Evolutionary conservation across 495 filamentous ascomycete genomes (phyloP).

Genomic region (Hypoxylon fragiforme): DNA sequence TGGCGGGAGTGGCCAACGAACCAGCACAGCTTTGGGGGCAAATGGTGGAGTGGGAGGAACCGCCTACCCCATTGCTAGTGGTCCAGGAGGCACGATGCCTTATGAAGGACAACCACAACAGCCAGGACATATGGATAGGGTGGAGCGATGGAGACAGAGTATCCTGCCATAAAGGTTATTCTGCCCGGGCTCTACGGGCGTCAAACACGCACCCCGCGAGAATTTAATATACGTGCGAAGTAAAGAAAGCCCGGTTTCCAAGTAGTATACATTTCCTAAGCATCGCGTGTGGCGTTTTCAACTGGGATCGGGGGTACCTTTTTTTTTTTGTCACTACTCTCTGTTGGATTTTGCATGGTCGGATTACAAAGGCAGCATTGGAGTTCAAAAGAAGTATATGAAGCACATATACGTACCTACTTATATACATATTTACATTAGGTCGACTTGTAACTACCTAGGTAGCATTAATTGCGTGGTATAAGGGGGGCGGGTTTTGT

Average conservation of each 20-base stretch:
- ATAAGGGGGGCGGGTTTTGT: not conserved
- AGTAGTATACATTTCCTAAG: slow-evolving; percentile 7
- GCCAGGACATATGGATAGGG: slow-evolving; percentile 66
- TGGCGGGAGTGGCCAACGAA: slow-evolving; percentile 38
- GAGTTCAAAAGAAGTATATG: slow-evolving; percentile 24
- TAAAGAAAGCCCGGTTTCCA: not conserved
- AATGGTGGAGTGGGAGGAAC: slow-evolving; percentile 19
- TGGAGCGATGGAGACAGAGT: slow-evolving; percentile 90
- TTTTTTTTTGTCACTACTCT: too few relatives aligned
- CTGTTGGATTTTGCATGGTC: slow-evolving; percentile 20
- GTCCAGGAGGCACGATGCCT: slow-evolving; percentile 30
- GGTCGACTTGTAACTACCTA: slow-evolving; percentile 22
- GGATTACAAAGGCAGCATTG: slow-evolving; percentile 14
- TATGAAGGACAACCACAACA: slow-evolving; percentile 39
- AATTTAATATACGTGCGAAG: too few relatives aligned
- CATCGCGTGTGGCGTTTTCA: slow-evolving; percentile 30
- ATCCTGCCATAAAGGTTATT: slow-evolving; percentile 55
- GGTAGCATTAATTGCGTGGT: not conserved
- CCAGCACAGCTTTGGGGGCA: not conserved
- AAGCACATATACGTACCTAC: not conserved
- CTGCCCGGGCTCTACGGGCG: too few relatives aligned
- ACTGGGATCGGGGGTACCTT: not conserved
- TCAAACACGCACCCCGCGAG: not conserved
- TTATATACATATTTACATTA: slow-evolving; percentile 7
- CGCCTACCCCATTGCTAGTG: slow-evolving; percentile 18